phyloP scores from a whole-genome alignment of 228 moss, liverwort and hornwort genomes.

The Sphagnum fallax region DNA sequence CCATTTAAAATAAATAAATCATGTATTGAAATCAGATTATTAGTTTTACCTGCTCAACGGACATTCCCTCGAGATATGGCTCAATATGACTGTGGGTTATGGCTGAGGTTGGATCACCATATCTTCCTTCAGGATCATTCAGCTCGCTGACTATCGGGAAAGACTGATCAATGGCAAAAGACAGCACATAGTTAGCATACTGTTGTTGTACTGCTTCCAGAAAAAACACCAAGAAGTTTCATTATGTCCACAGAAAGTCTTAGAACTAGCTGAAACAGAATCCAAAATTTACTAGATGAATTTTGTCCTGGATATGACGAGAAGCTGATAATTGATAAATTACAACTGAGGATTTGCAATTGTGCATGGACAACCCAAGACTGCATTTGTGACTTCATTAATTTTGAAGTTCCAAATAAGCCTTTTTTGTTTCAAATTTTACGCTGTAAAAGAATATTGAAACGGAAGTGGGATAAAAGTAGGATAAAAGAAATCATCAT shows the following conservation, averaged over 20 bases:
- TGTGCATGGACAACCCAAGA: too few relatives aligned
- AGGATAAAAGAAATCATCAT: not conserved
- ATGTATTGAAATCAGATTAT: not conserved
- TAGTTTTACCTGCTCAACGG: conserved; percentile 21
- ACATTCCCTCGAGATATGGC: not conserved
- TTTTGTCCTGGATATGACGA: too few relatives aligned
- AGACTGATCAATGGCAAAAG: conserved; percentile 1
- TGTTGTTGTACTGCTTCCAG: not conserved
- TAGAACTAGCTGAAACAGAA: too few relatives aligned
- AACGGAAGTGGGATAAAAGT: not conserved
- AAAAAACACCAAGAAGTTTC: too few relatives aligned
- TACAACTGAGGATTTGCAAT: too few relatives aligned
- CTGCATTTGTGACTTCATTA: too few relatives aligned
- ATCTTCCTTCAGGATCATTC: not conserved
- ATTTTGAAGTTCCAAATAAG: too few relatives aligned
- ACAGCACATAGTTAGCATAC: not conserved
- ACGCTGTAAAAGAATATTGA: too few relatives aligned
- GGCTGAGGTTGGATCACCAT: conserved; percentile 24
- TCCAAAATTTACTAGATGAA: too few relatives aligned
- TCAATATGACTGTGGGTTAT: conserved; percentile 15
- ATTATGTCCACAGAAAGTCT: too few relatives aligned
- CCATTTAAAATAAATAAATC: not conserved
- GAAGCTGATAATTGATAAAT: too few relatives aligned
- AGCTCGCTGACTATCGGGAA: conserved; percentile 21
- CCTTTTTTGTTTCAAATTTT: too few relatives aligned